phyloP scores from a whole-genome alignment of 371 early-diverging fungal species.

The Umbelopsis sp. region DNA sequence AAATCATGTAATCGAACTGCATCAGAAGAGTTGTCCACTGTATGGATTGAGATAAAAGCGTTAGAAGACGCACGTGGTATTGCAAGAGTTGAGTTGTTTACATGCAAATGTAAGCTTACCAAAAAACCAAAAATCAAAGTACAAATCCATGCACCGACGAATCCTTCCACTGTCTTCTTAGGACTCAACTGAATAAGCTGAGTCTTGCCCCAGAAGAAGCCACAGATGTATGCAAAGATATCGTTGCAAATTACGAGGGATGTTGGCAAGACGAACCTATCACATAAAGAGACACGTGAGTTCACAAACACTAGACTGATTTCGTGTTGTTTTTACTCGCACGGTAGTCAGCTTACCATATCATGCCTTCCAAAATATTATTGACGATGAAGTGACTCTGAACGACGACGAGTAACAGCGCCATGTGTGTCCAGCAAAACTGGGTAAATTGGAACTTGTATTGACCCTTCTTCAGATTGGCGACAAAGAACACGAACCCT shows the following conservation, averaged over 20 bases:
- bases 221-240: constrained; percentile 97
- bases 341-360: constrained; percentile 70
- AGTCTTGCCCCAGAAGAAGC: constrained; percentile 94
- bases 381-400: constrained; percentile 93
- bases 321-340: background rate
- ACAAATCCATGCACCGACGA: constrained; percentile 91
- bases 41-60: background rate
- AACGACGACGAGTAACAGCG: constrained; percentile 84
- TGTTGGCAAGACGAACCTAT: constrained; percentile 83
- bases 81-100: constrained; percentile 4
- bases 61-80: background rate
- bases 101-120: constrained; percentile 40
- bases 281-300: background rate
- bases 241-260: constrained; percentile 98
- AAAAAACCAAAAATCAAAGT: constrained; percentile 89
- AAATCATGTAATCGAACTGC: constrained; percentile 83
- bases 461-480: constrained; percentile 88
- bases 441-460: constrained; percentile 91
- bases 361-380: constrained; percentile 97
- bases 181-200: constrained; percentile 95
- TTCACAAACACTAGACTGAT: too few species aligned
- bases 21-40: constrained; percentile 48
- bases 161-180: constrained; percentile 99
- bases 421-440: constrained; percentile 97
- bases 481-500: constrained; percentile 94